Evolutionary conservation across 768 basidiomycete species (phyloP), one percentile per base, ranked within the genome.

Genomic region (Boletus tylopilopsis): DNA sequence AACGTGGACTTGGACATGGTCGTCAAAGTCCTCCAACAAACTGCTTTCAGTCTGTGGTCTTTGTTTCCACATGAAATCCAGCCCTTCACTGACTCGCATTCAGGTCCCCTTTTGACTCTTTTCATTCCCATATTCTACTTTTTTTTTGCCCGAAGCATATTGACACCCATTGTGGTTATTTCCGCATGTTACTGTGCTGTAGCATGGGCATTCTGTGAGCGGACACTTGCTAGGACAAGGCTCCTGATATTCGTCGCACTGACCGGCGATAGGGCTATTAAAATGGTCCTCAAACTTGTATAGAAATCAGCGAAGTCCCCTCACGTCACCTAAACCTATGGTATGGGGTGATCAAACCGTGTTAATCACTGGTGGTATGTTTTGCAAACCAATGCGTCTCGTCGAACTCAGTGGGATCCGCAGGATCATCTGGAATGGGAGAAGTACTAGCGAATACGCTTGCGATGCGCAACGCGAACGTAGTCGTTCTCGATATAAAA

Each of bases 271-370:
- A 92, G 92, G 83, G 81, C 70, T 78, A 46, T 54, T 84, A 16
- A 82, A 76, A 56, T 89, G 88, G 84, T 73, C 77, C 50, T 88
- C 89, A 19, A 74, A 72, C 40, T 59, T 90, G 39, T 89, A 90
- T 64, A 77, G 88, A 46, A 93, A 90, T 60, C 84, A 87, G 65
- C 79, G 79, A 24, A 82, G 73, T 55, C 62, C 84, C 19, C 66
- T 92, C 21, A 82, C 81, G 51, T 74, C 77, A 0, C 81, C 85
- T 3, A 64, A 71, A 13, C 76, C 70, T 32, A 67, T 93, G 24
- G 82, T 93, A 57, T 97, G 94, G 95, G 79, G 78, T 38, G 83
- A 93, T 39, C 90, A 97, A 68, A 81, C 95, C 47, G 84, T 97
- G 5, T 74, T 97, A 33, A 76, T 98, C 49, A 97, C 95, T 7